Conservation (phyloP, 345 rosid genomes). For the Excoecaria cochinchinensis region DNA sequence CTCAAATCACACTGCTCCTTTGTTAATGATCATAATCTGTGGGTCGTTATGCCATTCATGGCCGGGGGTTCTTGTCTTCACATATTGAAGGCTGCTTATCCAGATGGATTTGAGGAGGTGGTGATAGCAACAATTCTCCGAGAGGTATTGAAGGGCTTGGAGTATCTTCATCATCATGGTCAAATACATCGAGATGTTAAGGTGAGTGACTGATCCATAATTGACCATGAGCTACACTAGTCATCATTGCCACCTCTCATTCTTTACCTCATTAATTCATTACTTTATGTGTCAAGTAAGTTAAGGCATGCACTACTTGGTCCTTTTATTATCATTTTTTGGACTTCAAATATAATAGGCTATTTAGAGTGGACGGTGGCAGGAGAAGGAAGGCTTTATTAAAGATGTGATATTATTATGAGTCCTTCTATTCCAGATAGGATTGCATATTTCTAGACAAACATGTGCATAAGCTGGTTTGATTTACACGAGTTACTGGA, state of each 20-base stretch:
- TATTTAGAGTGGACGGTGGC: not conserved
- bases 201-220: constrained; percentile 40
- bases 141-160: constrained; percentile 85
- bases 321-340: not conserved
- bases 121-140: constrained; percentile 85
- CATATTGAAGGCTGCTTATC: constrained; percentile 87
- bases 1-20: constrained; percentile 93
- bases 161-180: constrained; percentile 98
- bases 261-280: not conserved
- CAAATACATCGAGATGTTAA: constrained; percentile 98
- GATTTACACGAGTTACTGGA: not conserved
- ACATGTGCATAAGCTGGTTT: not conserved
- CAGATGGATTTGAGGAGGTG: constrained; percentile 93
- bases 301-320: not conserved
- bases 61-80: constrained; percentile 98
- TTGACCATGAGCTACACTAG: not conserved
- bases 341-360: not conserved
- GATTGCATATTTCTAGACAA: not conserved
- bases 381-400: not conserved
- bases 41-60: constrained; percentile 99
- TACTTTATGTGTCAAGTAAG: not conserved
- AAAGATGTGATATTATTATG: not conserved
- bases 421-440: not conserved
- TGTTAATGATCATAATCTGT: constrained; percentile 81
- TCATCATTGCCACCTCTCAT: not conserved